Conservation (phyloP, 306 rosid species). For the Oemleria cerasiformis region DNA sequence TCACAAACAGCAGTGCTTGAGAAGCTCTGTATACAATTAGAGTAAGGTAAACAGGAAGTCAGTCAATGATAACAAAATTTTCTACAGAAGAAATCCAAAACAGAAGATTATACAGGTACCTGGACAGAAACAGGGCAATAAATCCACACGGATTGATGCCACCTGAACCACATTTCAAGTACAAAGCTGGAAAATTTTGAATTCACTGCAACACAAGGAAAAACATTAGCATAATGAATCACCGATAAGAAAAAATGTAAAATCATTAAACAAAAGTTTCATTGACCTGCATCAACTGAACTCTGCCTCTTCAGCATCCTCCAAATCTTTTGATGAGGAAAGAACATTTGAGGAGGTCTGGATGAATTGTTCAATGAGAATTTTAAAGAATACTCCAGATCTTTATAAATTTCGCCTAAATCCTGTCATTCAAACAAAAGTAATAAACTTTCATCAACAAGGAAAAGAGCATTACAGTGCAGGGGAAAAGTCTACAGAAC, state of each 20-base stretch:
- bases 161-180: slow-evolving; percentile 85
- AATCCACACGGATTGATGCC: slow-evolving; percentile 91
- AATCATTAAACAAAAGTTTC: slow-evolving; percentile 7
- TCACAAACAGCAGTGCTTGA: slow-evolving; percentile 39
- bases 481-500: not conserved
- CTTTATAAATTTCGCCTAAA: slow-evolving; percentile 33
- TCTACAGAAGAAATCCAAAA: not conserved
- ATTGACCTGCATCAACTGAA: slow-evolving; percentile 59
- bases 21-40: slow-evolving; percentile 42
- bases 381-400: slow-evolving; percentile 43
- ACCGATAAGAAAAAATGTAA: slow-evolving; percentile 1
- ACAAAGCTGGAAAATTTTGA: slow-evolving; percentile 54
- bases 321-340: slow-evolving; percentile 73
- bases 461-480: not conserved
- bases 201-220: slow-evolving; percentile 37
- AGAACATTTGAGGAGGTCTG: slow-evolving; percentile 84
- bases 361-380: slow-evolving; percentile 76
- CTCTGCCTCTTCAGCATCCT: slow-evolving; percentile 59
- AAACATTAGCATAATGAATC: slow-evolving; percentile 3
- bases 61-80: slow-evolving; percentile 1
- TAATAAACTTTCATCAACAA: not conserved
- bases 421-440: slow-evolving; percentile 39
- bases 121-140: slow-evolving; percentile 44
- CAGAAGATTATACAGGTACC: slow-evolving; percentile 33
- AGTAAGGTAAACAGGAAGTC: not conserved